Conservation (phyloP, 257 asterid species). For the Echites panduratus region DNA sequence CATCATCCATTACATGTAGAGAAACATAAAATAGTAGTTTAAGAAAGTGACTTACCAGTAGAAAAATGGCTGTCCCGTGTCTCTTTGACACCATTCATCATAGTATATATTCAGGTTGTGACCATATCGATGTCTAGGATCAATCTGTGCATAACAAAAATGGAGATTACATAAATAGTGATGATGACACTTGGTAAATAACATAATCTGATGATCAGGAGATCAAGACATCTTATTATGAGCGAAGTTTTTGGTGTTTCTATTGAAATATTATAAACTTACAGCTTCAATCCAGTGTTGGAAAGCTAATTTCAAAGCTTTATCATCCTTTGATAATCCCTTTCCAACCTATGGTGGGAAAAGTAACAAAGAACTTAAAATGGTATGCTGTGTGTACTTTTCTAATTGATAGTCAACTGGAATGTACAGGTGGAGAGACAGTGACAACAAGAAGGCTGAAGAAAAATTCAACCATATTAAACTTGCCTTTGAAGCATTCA, state of each 20-base stretch:
- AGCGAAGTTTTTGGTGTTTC: not conserved
- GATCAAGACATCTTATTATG: not conserved
- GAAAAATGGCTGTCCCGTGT: slow-evolving; percentile 33
- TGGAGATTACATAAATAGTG: not conserved
- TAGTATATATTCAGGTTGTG: slow-evolving; percentile 24
- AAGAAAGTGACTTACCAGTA: slow-evolving; percentile 22
- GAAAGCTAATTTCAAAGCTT: slow-evolving; percentile 17
- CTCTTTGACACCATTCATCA: slow-evolving; percentile 22
- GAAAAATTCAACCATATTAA: no score
- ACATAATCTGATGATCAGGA: not conserved
- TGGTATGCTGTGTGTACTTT: no score
- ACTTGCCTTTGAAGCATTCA: slow-evolving; percentile 28
- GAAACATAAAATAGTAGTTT: not conserved
- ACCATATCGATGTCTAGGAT: slow-evolving; percentile 29
- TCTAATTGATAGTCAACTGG: not conserved
- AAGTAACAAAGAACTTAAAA: not conserved
- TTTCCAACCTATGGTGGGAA: slow-evolving; percentile 24
- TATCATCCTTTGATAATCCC: slow-evolving; percentile 25
- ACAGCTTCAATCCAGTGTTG: slow-evolving; percentile 31
- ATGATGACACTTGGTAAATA: not conserved
- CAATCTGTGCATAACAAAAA: slow-evolving; percentile 23
- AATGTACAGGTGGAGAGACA: slow-evolving; percentile 2
- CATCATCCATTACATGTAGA: not conserved
- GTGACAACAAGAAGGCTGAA: not conserved
- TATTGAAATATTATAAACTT: slow-evolving; percentile 5